Evolutionary conservation across 257 asterid species (phyloP).

Genomic region (Capsicum chinense): DNA sequence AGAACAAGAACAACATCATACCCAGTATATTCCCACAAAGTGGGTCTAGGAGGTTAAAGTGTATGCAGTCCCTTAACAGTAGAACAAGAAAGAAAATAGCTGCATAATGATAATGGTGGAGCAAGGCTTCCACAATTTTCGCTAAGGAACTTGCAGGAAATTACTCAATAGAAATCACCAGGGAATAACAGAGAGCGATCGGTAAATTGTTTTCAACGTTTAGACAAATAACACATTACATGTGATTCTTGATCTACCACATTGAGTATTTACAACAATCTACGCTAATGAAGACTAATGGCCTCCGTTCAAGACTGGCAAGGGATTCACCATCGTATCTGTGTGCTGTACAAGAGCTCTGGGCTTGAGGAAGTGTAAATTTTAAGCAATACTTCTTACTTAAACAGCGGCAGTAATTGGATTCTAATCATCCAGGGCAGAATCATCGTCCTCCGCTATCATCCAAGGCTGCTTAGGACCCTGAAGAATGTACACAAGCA

Average conservation of each 20-base stretch:
- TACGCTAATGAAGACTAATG: constrained; percentile 15
- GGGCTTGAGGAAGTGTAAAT: neutral
- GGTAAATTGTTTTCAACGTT: neutral
- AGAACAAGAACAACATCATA: neutral
- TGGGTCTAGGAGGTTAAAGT: no score
- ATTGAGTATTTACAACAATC: constrained; percentile 12
- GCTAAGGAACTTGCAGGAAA: neutral
- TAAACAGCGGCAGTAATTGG: neutral
- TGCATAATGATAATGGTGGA: neutral
- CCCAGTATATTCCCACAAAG: no score
- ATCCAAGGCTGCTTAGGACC: constrained; percentile 60
- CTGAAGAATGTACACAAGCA: no score
- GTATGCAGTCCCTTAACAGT: neutral
- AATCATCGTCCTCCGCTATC: constrained; percentile 61
- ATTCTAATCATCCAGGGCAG: neutral
- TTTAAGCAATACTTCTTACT: neutral
- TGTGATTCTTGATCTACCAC: constrained; percentile 1
- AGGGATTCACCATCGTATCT: constrained; percentile 16
- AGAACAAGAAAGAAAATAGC: neutral
- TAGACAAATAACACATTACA: neutral
- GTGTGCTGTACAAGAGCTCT: constrained; percentile 33
- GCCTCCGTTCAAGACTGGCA: constrained; percentile 12
- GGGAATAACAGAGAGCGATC: neutral
- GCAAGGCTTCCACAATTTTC: neutral
- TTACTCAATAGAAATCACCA: constrained; percentile 3